Evolutionary conservation across 2,329 filamentous ascomycete genomes (phyloP), one percentile per base, ranked within the genome.

Genomic region (Aciculosporium take): DNA sequence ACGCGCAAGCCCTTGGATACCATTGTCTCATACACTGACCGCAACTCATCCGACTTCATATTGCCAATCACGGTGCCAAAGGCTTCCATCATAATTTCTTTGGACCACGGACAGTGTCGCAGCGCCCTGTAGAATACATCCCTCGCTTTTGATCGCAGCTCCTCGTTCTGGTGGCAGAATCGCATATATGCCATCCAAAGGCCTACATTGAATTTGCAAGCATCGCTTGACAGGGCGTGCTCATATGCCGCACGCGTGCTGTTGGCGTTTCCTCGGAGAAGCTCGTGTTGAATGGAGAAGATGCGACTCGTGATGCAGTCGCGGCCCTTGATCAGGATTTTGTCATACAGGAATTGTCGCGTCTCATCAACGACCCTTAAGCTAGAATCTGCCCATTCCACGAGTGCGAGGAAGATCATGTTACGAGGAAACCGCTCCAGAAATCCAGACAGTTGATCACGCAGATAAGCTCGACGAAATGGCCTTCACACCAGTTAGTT

Each of bases 351-450:
- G 7, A 84, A 61, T 5, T 72, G 67, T n/a, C 83, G 76, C 17
- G 93, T 74, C 15, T 84, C 81, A 50, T 93, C 84, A 46, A 86
- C 74, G 41, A 91, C 71, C 20, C 79, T 73, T 33, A 85, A 74
- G 7, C 79, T 74, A 2, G 76, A 68, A 54, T 89, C 80, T 46
- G 84, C 79, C 67, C 79, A 83, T n/a, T 78, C 72, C 48, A 81
- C 81, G 0, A 91, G 62, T 1, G 72, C 67, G 1, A 93, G 68
- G 46, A 95, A 80, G 5, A 85, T 68, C 1, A 77, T 83, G 61
- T 94, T 95, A 37, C 68, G 66, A 0, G 87, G 85, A 55, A 87
- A 94, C 6, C 63, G 55, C 0, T 52, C 51, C 18, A 91, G 65
- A 46, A 80, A 82, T 2, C 66, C 61, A 4, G 65, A 60, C 1